Base-by-base conservation (phyloP, 2,329 filamentous ascomycete genomes). In the Hypoxylon sp. region DNA sequence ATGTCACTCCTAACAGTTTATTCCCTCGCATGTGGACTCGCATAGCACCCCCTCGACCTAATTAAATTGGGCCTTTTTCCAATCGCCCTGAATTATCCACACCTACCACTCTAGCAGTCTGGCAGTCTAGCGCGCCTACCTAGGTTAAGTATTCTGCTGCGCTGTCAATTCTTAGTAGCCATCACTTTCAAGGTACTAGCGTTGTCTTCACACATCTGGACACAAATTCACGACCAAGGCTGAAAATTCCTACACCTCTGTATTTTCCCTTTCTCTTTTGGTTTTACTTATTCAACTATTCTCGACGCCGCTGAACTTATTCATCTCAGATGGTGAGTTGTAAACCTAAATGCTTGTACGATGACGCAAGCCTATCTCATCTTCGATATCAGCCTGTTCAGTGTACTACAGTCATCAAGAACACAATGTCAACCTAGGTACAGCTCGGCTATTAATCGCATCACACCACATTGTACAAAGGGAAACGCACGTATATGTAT, bases 11-110 rank as follows among this genome's bases (percentile, higher is more conserved):
- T 34, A 64, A 56, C 61, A 52, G 34, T 1, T 30, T 19, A 34
- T 55, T 59, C 39, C 54, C 6, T 58, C 46, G 28, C 41, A 37
- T 67, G 64, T 64, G 61, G 61, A 32, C 22, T 67, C 26, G 62
- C 64, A 65, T 65, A 57, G 61, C 30, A 41, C 51, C 56, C 61
- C 64, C 64, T 67, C 64, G 64, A 44, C 58, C 61, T 67, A 61
- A 64, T 64, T 67, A 53, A 66, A 67, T 67, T 67, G 64, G 64
- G 28, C 47, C 60, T 50, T 55, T 59, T 48, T 8, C 61, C 61
- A 56, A 56, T 59, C 39, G 48, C 57, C 57, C 44, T 61, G 58
- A 58, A 59, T 50, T 57, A 64, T 53, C 62, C 58, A 64, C 61
- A 47, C 51, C 64, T 65, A 57, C 61, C 48, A 50, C 48, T 41